Conservation (phyloP, 1,139 yeast genomes). For the Yamadazyma oceani region DNA sequence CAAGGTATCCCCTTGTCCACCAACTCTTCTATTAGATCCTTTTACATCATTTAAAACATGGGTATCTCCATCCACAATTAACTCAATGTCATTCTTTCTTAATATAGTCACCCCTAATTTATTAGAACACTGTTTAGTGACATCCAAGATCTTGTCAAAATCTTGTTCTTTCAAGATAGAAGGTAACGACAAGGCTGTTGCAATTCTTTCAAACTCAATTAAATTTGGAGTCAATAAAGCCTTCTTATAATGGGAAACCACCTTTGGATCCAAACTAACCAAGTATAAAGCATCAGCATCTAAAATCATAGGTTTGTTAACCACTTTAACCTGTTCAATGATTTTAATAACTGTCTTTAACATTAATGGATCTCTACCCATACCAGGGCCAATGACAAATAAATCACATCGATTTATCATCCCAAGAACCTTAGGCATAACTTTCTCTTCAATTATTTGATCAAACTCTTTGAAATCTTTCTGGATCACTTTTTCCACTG, state of each 20-base stretch:
- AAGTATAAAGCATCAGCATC: slow-evolving; percentile 88
- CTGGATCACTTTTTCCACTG: slow-evolving; percentile 22
- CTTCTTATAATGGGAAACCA: slow-evolving; percentile 47
- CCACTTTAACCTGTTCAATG: slow-evolving; percentile 53
- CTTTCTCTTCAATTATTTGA: slow-evolving; percentile 35
- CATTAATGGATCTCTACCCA: slow-evolving; percentile 80
- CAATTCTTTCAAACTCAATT: slow-evolving; percentile 74
- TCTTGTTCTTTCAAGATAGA: slow-evolving; percentile 27
- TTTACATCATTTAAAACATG: slow-evolving; percentile 37
- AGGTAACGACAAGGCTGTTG: slow-evolving; percentile 40
- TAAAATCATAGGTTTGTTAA: slow-evolving; percentile 64
- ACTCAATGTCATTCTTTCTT: slow-evolving; percentile 70
- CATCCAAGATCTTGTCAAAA: slow-evolving; percentile 22
- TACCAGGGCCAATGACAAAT: slow-evolving; percentile 89
- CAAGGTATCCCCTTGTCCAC: slow-evolving; percentile 51
- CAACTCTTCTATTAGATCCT: slow-evolving; percentile 60
- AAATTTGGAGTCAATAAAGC: slow-evolving; percentile 89
- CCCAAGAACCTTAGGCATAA: slow-evolving; percentile 54
- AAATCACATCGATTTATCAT: slow-evolving; percentile 72
- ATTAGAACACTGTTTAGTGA: slow-evolving; percentile 49
- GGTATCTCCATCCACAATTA: slow-evolving; percentile 53
- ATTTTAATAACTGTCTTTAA: slow-evolving; percentile 57
- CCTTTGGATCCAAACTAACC: slow-evolving; percentile 53
- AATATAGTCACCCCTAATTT: slow-evolving; percentile 62
- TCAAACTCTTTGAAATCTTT: slow-evolving; percentile 22